A percentile compares a stretch with the other conserved stretches of the same genome.
Conservation (phyloP, 2,329 filamentous ascomycete species). For the Apiospora kogelbergensis region DNA sequence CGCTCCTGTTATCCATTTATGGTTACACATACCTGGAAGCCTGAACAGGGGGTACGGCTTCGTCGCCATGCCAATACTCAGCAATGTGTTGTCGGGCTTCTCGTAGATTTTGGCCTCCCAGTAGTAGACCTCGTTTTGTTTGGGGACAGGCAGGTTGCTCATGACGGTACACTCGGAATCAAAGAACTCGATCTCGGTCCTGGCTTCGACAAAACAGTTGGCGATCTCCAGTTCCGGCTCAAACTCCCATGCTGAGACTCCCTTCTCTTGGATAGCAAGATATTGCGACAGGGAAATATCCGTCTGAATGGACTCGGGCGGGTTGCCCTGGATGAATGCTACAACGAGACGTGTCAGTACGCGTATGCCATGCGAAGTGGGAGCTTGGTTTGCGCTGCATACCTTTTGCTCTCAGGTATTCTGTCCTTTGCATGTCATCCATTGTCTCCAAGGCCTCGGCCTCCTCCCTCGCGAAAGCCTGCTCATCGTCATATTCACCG, state of each 20-base stretch:
- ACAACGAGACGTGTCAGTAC: slow-evolving; percentile 9
- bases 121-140: slow-evolving; percentile 99
- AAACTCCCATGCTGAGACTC: slow-evolving; percentile 99
- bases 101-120: slow-evolving; percentile 99
- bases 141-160: slow-evolving; percentile 93
- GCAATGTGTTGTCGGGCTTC: slow-evolving; percentile 82
- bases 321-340: slow-evolving; percentile 95
- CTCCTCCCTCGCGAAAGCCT: slow-evolving; percentile 91
- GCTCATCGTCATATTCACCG: slow-evolving; percentile 97
- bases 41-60: slow-evolving; percentile 96
- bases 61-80: slow-evolving; percentile 92
- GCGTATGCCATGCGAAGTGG: not conserved
- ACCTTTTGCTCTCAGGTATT: slow-evolving; percentile 97
- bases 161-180: slow-evolving; percentile 97
- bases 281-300: slow-evolving; percentile 98
- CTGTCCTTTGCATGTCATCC: slow-evolving; percentile 87
- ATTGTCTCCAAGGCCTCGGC: slow-evolving; percentile 91
- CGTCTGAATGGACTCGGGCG: slow-evolving; percentile 90
- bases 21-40: slow-evolving; percentile 75
- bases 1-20: slow-evolving; percentile 12
- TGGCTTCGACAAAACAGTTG: slow-evolving; percentile 95
- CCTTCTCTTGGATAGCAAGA: slow-evolving; percentile 97
- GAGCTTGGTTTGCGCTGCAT: slow-evolving; percentile 20
- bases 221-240: slow-evolving; percentile 98
- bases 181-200: slow-evolving; percentile 98